Base-by-base conservation (phyloP, 345 rosid genomes). In the Diplotaxis tenuifolia region DNA sequence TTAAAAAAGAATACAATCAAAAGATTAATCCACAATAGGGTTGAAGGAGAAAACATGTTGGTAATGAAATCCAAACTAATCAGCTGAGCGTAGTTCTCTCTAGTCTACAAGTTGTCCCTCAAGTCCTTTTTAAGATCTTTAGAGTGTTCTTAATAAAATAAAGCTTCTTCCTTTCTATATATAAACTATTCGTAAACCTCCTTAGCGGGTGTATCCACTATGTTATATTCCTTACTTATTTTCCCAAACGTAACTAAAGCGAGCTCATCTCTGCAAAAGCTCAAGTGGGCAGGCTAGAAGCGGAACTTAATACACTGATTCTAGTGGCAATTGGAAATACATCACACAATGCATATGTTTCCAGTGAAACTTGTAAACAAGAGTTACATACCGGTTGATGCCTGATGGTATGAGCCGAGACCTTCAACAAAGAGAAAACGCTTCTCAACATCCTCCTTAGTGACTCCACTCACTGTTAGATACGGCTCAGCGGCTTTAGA, bases 341-440 rank as follows among this genome's bases (percentile, higher is more conserved):
- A 47, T 47, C 21, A 15, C n/a, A 10, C 21, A 4, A 42, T 5
- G 28, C 28, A 53, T 21, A 40, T 28, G 49, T 23, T 40, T 64
- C 18, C 38, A 67, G 18, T 6, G 18, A 60, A 57, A 67, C n/a
- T 19, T 8, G 2, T 21, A 62, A 9, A 20, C 18, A 62, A 22
- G 58, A 15, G 56, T 29, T 67, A 75, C 87, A 58, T 65, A 94
- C 98, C 98, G 5, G 96, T 85, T 29, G 98, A 94, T 29, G 83
- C 98, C 61, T 86, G 87, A 83, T 91, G 95, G 80, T 88, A 91
- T 23, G 9, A 75, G 19, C 86, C 96, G 3, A 78, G 91, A 65
- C 97, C 97, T 85, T 94, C 98, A 36, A 94, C 28, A 49, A 94
- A 94, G 75, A 94, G 76, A 74, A 94, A 91, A 23, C 90, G 88